Base-by-base conservation (phyloP, 495 filamentous ascomycete species). In the Staphylotrichum longicolle region DNA sequence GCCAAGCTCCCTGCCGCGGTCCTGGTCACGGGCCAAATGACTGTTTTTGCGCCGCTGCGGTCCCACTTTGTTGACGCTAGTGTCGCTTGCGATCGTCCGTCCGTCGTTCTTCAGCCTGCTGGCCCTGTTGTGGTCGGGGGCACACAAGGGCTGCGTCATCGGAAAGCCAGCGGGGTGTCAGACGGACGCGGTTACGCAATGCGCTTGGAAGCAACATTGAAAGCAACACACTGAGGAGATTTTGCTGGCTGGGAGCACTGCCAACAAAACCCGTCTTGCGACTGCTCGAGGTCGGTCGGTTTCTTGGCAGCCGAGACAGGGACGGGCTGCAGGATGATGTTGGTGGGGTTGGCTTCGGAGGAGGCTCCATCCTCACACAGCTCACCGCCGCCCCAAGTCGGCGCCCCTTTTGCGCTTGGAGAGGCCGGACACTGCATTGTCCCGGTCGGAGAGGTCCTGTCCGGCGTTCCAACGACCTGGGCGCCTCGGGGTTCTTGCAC, bases 11-110 rank as follows among this genome's bases (percentile, higher is more conserved):
- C 54, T 54, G 62, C 52, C 48, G 45, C 48, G 5, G 50, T 57
- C 30, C 57, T 50, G 55, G 51, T 59, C 60, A 62, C 53, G 53
- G 40, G 53, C 60, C 53, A 57, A 15, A 39, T 61, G 63, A 54
- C 62, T 58, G 53, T 45, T 47, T 48, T 65, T 37, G 59, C 51
- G 33, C 50, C 58, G 15, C 32, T 9, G 15, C 40, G 58, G 53
- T 42, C 58, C 62, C 57, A 41, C 63, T 54, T 10, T 15, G 45
- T 14, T 57, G 41, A 27, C 53, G 41, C 63, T 65, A 61, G 53
- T 47, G 34, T 58, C 48, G 58, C 54, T 48, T 58, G 63, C n/a
- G 48, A 52, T 53, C 47, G 41, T 7, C 48, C 40, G 12, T 10
- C 51, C 41, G 33, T 39, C 37, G 15, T 46, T 39, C 35, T 34